Evolutionary conservation across 192 early-diverging fungal species (phyloP).

Genomic region (Entrophospora sp.): DNA sequence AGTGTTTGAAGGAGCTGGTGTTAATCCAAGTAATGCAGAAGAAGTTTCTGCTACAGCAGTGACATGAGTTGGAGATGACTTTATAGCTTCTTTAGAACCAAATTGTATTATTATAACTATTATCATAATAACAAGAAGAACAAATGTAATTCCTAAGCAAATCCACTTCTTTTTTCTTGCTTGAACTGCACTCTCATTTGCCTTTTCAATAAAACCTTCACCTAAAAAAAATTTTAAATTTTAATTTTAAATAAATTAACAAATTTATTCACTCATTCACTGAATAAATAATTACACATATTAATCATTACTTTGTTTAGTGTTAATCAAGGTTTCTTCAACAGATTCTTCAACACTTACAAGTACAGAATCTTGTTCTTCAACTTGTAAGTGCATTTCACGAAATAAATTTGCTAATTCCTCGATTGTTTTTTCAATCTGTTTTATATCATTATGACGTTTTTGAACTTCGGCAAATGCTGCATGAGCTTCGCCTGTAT

Average conservation of each 20-base stretch:
- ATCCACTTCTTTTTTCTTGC: slow-evolving; percentile 55
- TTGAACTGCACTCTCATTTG: slow-evolving; percentile 30
- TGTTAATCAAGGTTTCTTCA: slow-evolving; percentile 46
- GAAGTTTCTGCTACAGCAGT: too few species aligned
- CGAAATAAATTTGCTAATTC: slow-evolving; percentile 80
- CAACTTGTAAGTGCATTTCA: slow-evolving; percentile 78
- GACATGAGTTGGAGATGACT: too few species aligned
- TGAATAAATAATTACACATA: background rate
- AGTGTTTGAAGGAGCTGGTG: too few species aligned
- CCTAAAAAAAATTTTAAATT: slow-evolving; percentile 13
- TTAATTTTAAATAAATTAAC: background rate
- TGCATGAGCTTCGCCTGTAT: slow-evolving; percentile 54
- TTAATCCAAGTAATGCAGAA: too few species aligned
- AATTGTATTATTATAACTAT: slow-evolving; percentile 23
- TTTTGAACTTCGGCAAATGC: slow-evolving; percentile 78
- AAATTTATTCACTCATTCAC: too few species aligned
- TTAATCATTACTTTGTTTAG: slow-evolving; percentile 35
- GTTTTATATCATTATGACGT: slow-evolving; percentile 73
- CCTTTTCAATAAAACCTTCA: slow-evolving; percentile 46
- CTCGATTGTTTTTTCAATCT: slow-evolving; percentile 78
- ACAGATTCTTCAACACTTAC: slow-evolving; percentile 63
- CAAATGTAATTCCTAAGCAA: slow-evolving; percentile 31
- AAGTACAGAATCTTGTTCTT: slow-evolving; percentile 64
- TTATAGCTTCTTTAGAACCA: too few species aligned
- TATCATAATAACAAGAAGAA: slow-evolving; percentile 35